Percentiles rank a stretch among this genome's conserved stretches.
phyloP scores from a whole-genome alignment of 257 asterid species.

The Solanum rostratum region DNA sequence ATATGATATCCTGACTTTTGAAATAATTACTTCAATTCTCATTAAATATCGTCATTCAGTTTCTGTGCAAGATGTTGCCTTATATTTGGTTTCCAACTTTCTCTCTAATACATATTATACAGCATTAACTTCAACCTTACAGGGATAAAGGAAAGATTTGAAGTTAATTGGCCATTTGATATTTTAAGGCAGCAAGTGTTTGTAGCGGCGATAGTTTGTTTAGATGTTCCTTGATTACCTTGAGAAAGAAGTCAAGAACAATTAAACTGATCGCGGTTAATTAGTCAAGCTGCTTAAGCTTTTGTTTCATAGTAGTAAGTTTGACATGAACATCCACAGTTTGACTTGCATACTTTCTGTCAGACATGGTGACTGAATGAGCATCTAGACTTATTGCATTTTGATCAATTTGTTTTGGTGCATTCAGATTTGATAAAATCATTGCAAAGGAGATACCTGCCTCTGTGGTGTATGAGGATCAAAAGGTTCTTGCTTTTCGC shows the following conservation, averaged over 20 bases:
- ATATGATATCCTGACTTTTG: background rate
- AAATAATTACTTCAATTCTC: background rate
- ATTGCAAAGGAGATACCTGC: conserved; percentile 89
- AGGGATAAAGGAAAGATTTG: background rate
- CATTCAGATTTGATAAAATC: conserved; percentile 77
- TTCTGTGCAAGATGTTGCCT: background rate
- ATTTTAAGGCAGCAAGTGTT: background rate
- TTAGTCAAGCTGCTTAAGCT: background rate
- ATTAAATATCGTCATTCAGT: background rate
- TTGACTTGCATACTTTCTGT: background rate
- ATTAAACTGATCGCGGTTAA: background rate
- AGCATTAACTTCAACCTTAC: background rate
- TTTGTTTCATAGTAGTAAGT: background rate
- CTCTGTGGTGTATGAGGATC: conserved; percentile 77
- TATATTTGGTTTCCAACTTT: background rate
- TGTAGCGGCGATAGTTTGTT: background rate
- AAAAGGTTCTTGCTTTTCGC: conserved; percentile 80
- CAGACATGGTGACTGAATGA: background rate
- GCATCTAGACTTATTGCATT: background rate
- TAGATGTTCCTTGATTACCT: background rate
- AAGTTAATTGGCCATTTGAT: background rate
- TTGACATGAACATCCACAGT: background rate
- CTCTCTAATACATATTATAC: background rate
- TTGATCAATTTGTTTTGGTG: background rate
- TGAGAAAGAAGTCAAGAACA: background rate